A percentile compares a stretch with the other conserved stretches of the same genome.
phyloP scores from a whole-genome alignment of 2,329 filamentous ascomycete genomes.

The Penicillium sp. region DNA sequence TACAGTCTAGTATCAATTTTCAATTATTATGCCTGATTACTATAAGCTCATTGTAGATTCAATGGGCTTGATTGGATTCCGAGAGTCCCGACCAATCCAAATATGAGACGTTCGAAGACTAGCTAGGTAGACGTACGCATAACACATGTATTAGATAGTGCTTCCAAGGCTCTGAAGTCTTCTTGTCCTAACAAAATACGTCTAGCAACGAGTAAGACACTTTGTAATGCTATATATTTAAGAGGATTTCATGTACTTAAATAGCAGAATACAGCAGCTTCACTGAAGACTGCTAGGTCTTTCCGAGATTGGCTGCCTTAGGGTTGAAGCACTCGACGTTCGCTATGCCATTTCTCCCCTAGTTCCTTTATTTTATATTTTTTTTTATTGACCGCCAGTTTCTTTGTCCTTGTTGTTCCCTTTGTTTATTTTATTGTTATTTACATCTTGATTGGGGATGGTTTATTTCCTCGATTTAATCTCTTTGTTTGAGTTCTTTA shows the following conservation, averaged over 20 bases:
- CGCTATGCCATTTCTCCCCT: not conserved
- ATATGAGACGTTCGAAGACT: not conserved
- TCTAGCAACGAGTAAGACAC: not conserved
- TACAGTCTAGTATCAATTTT: not conserved
- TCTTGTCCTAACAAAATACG: not conserved
- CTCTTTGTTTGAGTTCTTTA: not conserved
- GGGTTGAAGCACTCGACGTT: not conserved
- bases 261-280: not conserved
- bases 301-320: not conserved
- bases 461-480: not conserved
- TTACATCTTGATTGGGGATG: too few species aligned
- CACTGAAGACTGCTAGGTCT: not conserved
- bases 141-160: not conserved
- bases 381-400: not conserved
- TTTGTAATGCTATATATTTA: not conserved
- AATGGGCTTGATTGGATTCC: not conserved
- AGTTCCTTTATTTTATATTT: rapidly evolving
- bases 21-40: not conserved
- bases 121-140: not conserved
- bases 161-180: not conserved
- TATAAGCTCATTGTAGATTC: not conserved
- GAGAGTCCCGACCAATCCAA: not conserved
- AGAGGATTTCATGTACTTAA: not conserved
- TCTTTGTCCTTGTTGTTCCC: not conserved
- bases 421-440: not conserved